Evolutionary conservation across 2,329 filamentous ascomycete species (phyloP).

Genomic region (Xylaria sp.): DNA sequence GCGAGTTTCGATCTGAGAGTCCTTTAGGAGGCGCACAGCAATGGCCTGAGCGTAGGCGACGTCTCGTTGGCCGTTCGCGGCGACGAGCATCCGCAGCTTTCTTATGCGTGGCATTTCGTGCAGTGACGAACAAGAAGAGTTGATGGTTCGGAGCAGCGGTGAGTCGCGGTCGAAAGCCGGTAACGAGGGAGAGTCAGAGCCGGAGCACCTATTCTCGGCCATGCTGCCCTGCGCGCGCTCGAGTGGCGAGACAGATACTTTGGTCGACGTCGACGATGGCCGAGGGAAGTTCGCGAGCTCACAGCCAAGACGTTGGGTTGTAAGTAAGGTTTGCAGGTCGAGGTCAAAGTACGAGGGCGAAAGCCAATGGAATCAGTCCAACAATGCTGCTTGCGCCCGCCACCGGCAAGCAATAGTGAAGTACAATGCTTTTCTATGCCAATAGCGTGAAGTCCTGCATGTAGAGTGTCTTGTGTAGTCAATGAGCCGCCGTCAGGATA

Average conservation of each 20-base stretch:
- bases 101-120: conserved; percentile 54
- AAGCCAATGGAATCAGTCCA: conserved; percentile 25
- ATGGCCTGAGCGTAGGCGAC: conserved; percentile 73
- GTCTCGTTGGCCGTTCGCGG: conserved; percentile 72
- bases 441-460: not conserved
- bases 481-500: not conserved
- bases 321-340: conserved; percentile 1
- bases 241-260: not conserved
- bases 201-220: conserved; percentile 22
- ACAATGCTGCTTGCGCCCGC: conserved; percentile 24
- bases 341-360: conserved; percentile 4
- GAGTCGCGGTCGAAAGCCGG: conserved; percentile 14
- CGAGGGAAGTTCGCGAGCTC: not conserved
- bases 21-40: conserved; percentile 73
- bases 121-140: conserved; percentile 49
- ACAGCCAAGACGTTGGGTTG: conserved; percentile 19
- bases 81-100: conserved; percentile 70
- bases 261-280: not conserved
- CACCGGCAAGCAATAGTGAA: conserved; percentile 6
- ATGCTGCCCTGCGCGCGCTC: conserved; percentile 21
- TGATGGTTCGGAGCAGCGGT: conserved; percentile 38
- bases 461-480: not conserved
- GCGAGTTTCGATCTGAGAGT: conserved; percentile 68
- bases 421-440: not conserved
- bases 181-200: conserved; percentile 17